Evolutionary conservation across 768 basidiomycete species (phyloP), one percentile per base, ranked within the genome.

Genomic region (Lactarius trivialis): DNA sequence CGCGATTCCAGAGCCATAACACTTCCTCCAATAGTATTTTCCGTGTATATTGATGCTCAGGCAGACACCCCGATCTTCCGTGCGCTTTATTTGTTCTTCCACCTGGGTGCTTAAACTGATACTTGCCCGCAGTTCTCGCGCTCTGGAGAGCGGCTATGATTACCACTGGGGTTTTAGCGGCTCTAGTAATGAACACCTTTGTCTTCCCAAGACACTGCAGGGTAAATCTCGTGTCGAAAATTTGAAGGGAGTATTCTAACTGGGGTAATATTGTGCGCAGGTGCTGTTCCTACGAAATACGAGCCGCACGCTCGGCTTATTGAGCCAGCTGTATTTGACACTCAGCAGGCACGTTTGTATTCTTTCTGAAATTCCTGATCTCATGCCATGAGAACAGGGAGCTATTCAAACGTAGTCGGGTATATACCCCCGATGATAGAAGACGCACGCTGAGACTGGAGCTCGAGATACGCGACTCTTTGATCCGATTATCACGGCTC

Each of bases 121-220:
- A 5, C n/a, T 14, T 17, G 11, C 15, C 12, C 52, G 6, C 58
- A 82, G 81, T 69, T 48, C 69, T 81, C 9, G 76, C 78, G 15
- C 65, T 73, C 12, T 70, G 76, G 49, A 73, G 79, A 52, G 76
- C 74, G 17, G 64, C 69, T 3, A 76, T 78, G 72, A 82, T 82
- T 32, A 71, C 72, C 55, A 71, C 73, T 21, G 80, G 81, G 12
- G 79, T 82, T 56, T 63, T 81, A 28, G 74, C 74, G 15, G 81
- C 80, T 4, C 67, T 82, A 9, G 43, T 74, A 30, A 71, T 77
- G 71, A 81, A 80, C 64, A 76, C 74, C 33, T 50, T 81, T 6
- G 58, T 81, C 7, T 81, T 78, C 63, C 80, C 80, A 49, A 74
- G 77, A 48, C 78, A 81, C 64, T 77, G 77, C 67, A 72, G 79